Evolutionary conservation across 768 basidiomycete species (phyloP).

Genomic region (Xanthoconium stramineum): DNA sequence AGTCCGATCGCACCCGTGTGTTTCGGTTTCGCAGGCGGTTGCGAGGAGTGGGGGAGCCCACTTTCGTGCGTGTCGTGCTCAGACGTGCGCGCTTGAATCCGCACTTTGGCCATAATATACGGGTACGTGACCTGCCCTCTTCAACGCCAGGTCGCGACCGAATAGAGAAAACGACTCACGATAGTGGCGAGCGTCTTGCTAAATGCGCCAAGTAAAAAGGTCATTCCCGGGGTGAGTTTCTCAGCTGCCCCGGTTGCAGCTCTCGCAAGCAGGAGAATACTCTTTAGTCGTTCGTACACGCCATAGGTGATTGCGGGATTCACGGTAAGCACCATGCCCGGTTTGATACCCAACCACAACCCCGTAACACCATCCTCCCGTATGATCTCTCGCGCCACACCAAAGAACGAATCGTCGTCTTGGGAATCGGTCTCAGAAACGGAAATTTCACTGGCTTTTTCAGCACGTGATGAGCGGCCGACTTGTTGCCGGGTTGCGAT

Average conservation of each 20-base stretch:
- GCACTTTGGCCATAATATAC: conserved; percentile 95
- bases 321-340: conserved; percentile 90
- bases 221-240: conserved; percentile 73
- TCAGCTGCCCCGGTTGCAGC: conserved; percentile 39
- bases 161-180: conserved; percentile 42
- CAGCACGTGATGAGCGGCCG: conserved; percentile 39
- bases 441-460: neutral
- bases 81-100: conserved; percentile 82
- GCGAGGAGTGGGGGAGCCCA: conserved; percentile 17
- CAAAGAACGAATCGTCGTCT: conserved; percentile 65
- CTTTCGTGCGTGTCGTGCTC: conserved; percentile 39
- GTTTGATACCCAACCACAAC: conserved; percentile 91
- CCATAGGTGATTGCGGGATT: conserved; percentile 99
- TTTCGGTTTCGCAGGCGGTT: conserved; percentile 29
- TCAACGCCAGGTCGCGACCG: neutral
- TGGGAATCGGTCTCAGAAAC: neutral
- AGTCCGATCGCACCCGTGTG: conserved; percentile 78
- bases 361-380: conserved; percentile 84
- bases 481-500: conserved; percentile 98
- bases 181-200: conserved; percentile 96
- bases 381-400: conserved; percentile 82
- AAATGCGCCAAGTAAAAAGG: conserved; percentile 85
- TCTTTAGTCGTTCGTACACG: conserved; percentile 88
- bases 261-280: conserved; percentile 57
- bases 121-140: conserved; percentile 80